phyloP scores from a whole-genome alignment of 192 early-diverging fungal genomes.

The Geosiphon pyriformis region DNA sequence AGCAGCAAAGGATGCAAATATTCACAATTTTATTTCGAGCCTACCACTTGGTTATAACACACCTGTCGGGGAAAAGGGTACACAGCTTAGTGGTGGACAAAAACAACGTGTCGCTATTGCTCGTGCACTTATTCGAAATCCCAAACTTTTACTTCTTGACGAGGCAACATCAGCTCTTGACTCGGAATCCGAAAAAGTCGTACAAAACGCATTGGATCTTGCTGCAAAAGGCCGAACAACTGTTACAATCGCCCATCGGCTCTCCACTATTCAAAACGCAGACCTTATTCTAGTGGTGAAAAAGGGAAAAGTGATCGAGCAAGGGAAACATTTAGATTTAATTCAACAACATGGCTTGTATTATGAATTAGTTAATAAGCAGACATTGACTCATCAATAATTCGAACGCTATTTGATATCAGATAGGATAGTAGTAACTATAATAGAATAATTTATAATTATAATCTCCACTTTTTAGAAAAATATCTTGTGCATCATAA shows the following conservation, averaged over 20 bases:
- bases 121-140: slow-evolving; percentile 46
- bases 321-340: slow-evolving; percentile 59
- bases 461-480: too few relatives aligned
- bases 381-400: too few relatives aligned
- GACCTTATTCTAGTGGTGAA: slow-evolving; percentile 54
- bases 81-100: slow-evolving; percentile 52
- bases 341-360: slow-evolving; percentile 37
- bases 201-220: slow-evolving; percentile 56
- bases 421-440: too few relatives aligned
- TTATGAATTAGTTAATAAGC: slow-evolving; percentile 50
- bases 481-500: too few relatives aligned
- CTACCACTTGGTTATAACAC: slow-evolving; percentile 62
- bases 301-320: slow-evolving; percentile 45
- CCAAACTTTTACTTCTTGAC: slow-evolving; percentile 46
- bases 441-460: too few relatives aligned
- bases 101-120: slow-evolving; percentile 58
- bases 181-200: slow-evolving; percentile 55
- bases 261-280: slow-evolving; percentile 56
- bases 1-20: slow-evolving; percentile 53
- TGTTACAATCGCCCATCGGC: slow-evolving; percentile 67
- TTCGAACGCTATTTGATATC: too few relatives aligned
- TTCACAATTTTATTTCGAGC: slow-evolving; percentile 48
- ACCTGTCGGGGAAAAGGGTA: slow-evolving; percentile 62
- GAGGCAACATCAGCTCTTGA: slow-evolving; percentile 62
- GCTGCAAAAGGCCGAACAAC: slow-evolving; percentile 59